These are phyloP conservation scores for Arxiozyma bovina DNA, from an alignment of 1,139 yeast species.

Conservation along the genomic window DNA sequence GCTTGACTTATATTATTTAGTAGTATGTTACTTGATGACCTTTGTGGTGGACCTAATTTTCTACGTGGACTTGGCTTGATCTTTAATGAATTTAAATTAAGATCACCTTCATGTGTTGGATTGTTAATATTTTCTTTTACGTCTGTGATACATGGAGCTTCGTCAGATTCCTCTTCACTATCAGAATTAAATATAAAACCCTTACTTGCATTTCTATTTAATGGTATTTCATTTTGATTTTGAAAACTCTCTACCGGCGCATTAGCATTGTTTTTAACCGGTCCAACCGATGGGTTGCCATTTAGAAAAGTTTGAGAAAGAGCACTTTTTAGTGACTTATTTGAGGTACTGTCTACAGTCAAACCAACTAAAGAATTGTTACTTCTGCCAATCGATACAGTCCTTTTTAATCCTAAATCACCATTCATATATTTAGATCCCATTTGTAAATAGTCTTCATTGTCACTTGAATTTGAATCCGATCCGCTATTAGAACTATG, in stretches of 20 bases:
- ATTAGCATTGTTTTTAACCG: not conserved
- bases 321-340: constrained; percentile 6
- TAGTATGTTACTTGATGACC: constrained; percentile 4
- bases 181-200: constrained; percentile 28
- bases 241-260: not conserved
- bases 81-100: constrained; percentile 2
- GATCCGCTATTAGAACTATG: constrained; percentile 32
- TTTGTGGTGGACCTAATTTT: constrained; percentile 6
- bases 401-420: constrained; percentile 20
- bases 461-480: constrained; percentile 32
- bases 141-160: constrained; percentile 4
- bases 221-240: not conserved
- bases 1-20: not conserved
- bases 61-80: not conserved
- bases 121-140: constrained; percentile 2
- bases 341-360: constrained; percentile 7
- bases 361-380: constrained; percentile 23
- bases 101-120: not conserved
- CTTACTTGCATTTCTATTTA: constrained; percentile 13
- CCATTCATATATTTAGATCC: constrained; percentile 3
- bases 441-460: not conserved
- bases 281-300: constrained; percentile 17
- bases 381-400: constrained; percentile 25
- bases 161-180: constrained; percentile 18
- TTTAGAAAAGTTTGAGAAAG: constrained; percentile 26